Conservation (phyloP, 257 asterid species). For the Lavandula angustifolia region DNA sequence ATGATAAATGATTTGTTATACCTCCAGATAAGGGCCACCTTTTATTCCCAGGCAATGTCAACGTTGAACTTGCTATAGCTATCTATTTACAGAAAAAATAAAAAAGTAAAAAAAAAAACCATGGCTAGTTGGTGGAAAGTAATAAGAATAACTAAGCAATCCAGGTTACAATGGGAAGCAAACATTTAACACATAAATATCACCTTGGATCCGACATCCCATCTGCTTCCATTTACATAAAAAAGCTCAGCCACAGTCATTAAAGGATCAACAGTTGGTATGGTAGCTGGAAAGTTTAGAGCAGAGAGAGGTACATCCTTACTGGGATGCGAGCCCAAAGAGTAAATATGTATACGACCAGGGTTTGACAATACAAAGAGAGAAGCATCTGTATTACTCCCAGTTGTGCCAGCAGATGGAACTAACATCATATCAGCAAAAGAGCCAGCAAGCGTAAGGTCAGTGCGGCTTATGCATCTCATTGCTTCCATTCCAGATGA, state of each 20-base stretch:
- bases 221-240: constrained; percentile 46
- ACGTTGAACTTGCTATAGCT: constrained; percentile 39
- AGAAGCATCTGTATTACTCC: constrained; percentile 46
- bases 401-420: constrained; percentile 53
- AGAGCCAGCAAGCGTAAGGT: constrained; percentile 72
- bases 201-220: constrained; percentile 53
- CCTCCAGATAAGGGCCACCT: constrained; percentile 83
- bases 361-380: constrained; percentile 72
- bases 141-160: constrained; percentile 26
- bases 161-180: constrained; percentile 18
- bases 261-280: constrained; percentile 69
- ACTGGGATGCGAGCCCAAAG: constrained; percentile 43
- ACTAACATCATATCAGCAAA: constrained; percentile 76
- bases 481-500: constrained; percentile 73
- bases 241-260: constrained; percentile 66
- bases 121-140: constrained; percentile 30
- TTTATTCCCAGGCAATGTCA: constrained; percentile 45
- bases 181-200: constrained; percentile 20
- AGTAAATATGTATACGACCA: constrained; percentile 61
- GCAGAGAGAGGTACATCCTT: constrained; percentile 46
- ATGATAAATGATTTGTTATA: constrained; percentile 52
- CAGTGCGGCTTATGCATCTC: constrained; percentile 65
- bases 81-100: constrained; percentile 41
- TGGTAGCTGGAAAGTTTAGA: constrained; percentile 56
- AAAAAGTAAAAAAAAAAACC: background rate